Evolutionary conservation across 768 basidiomycete species (phyloP).

Genomic region (Crassisporium funariophilum): DNA sequence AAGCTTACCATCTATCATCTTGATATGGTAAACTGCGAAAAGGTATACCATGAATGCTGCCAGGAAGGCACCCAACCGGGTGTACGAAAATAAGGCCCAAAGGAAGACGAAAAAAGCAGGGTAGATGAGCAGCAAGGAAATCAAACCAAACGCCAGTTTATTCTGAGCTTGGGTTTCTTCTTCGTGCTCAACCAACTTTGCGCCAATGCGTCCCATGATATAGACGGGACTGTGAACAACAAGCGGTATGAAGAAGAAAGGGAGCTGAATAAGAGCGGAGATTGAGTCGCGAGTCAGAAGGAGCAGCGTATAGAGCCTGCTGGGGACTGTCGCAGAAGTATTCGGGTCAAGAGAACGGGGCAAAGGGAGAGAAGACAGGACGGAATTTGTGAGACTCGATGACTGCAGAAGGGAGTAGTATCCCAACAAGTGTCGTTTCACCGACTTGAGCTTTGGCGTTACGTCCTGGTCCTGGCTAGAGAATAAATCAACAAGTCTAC

Average conservation of each 20-base stretch:
- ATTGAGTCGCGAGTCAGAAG: constrained; percentile 81
- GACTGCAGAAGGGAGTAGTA: constrained; percentile 88
- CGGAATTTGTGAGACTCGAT: constrained; percentile 82
- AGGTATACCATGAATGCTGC: constrained; percentile 71
- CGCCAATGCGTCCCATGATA: constrained; percentile 75
- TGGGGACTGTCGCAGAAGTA: constrained; percentile 73
- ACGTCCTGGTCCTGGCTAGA: constrained; percentile 64
- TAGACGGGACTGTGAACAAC: constrained; percentile 86
- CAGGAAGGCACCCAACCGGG: constrained; percentile 69
- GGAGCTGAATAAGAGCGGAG: constrained; percentile 68
- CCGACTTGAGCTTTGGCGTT: constrained; percentile 56
- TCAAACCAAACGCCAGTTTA: constrained; percentile 87
- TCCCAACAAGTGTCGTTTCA: constrained; percentile 73
- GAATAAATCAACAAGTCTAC: constrained; percentile 87
- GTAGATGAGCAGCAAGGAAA: constrained; percentile 77
- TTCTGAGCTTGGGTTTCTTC: constrained; percentile 97
- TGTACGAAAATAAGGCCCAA: constrained; percentile 84
- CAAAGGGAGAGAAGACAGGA: constrained; percentile 81
- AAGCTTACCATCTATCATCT: constrained; percentile 78
- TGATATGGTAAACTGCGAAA: constrained; percentile 84
- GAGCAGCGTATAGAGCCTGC: constrained; percentile 77
- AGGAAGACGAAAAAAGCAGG: constrained; percentile 81
- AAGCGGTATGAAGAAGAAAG: constrained; percentile 88
- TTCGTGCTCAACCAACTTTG: constrained; percentile 76
- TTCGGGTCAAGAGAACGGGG: constrained; percentile 83